Evolutionary conservation across 2,329 filamentous ascomycete species (phyloP).

Genomic region (Colletotrichum cuscutae): DNA sequence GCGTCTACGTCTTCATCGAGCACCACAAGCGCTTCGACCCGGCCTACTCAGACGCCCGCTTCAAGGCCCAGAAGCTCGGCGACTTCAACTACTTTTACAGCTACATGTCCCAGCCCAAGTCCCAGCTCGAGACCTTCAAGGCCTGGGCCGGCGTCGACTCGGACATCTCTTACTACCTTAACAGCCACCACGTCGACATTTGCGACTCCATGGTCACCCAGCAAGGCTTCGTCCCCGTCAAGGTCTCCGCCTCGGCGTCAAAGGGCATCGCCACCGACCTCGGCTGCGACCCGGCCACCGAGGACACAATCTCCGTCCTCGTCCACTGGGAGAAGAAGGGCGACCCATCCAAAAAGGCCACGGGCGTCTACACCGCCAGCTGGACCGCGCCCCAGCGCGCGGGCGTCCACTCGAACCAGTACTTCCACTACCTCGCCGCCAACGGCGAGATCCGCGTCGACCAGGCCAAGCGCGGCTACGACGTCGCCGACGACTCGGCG

Average conservation of each 20-base stretch:
- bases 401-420: slow-evolving; percentile 96
- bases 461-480: slow-evolving; percentile 94
- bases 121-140: slow-evolving; percentile 92
- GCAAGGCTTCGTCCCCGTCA: slow-evolving; percentile 78
- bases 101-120: slow-evolving; percentile 96
- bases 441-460: slow-evolving; percentile 89
- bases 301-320: slow-evolving; percentile 92
- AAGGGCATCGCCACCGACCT: slow-evolving; percentile 82
- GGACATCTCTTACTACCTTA: slow-evolving; percentile 96
- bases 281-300: slow-evolving; percentile 83
- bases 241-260: slow-evolving; percentile 81
- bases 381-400: slow-evolving; percentile 95
- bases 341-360: slow-evolving; percentile 77
- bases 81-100: slow-evolving; percentile 99
- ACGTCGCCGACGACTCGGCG: slow-evolving; percentile 84
- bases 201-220: slow-evolving; percentile 89
- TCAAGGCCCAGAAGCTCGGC: slow-evolving; percentile 79
- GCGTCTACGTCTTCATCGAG: slow-evolving; percentile 92
- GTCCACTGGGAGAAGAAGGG: slow-evolving; percentile 86
- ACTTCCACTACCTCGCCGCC: slow-evolving; percentile 92
- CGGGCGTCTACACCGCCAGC: slow-evolving; percentile 90
- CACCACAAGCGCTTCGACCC: slow-evolving; percentile 98
- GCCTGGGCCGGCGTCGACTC: slow-evolving; percentile 92
- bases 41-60: slow-evolving; percentile 87
- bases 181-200: slow-evolving; percentile 93